Percentiles rank a stretch among this genome's conserved stretches.
phyloP scores from a whole-genome alignment of 116 monocot species.

The Papilionanthe hybrid region DNA sequence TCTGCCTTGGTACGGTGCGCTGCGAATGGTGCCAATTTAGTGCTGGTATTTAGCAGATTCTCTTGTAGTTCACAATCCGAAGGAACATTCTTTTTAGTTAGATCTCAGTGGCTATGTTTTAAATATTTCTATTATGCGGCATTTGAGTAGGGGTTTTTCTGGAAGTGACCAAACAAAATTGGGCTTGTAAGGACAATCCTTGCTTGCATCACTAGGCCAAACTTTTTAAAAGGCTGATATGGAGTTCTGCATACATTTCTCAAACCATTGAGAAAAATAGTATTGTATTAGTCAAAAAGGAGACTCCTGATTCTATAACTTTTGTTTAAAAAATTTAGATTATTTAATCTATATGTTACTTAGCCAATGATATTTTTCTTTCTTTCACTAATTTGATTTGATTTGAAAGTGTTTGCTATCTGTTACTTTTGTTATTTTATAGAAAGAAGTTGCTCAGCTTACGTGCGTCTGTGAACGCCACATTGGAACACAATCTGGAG shows the following conservation, averaged over 20 bases:
- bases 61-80: background rate
- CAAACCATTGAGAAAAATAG: background rate
- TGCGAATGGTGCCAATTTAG: background rate
- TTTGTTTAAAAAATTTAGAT: background rate
- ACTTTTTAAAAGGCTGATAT: background rate
- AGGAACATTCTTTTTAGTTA: background rate
- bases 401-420: background rate
- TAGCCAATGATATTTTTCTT: background rate
- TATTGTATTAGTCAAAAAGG: background rate
- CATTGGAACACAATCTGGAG: slow-evolving; percentile 98
- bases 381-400: background rate
- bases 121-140: background rate
- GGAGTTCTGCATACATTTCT: background rate
- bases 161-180: background rate
- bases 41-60: background rate
- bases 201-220: background rate
- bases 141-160: background rate
- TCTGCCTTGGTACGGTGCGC: background rate
- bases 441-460: slow-evolving; percentile 99
- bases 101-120: background rate
- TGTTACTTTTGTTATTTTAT: slow-evolving; percentile 20
- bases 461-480: slow-evolving; percentile 95
- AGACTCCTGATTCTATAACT: background rate
- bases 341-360: background rate
- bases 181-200: background rate